These are phyloP conservation scores for Carpinus fangiana DNA, from an alignment of 306 rosid genomes.

Conservation along the genomic window DNA sequence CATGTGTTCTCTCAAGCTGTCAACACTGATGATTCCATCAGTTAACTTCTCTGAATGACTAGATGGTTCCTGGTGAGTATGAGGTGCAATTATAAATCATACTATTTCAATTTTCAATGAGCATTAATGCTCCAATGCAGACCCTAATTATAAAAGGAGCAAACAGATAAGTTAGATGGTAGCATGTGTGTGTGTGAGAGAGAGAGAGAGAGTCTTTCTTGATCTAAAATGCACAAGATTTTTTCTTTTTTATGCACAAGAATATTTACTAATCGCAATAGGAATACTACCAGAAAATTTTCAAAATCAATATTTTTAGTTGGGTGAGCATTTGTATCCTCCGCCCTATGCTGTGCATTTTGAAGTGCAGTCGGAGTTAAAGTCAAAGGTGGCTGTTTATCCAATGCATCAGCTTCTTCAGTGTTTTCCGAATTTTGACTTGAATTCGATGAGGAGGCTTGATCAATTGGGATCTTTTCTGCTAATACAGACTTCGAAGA, in stretches of 20 bases:
- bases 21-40: constrained; percentile 16
- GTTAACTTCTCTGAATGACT: not conserved
- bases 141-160: not conserved
- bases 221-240: not conserved
- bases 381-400: constrained; percentile 19
- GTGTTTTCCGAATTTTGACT: constrained; percentile 28
- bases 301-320: constrained; percentile 21
- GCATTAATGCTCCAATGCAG: not conserved
- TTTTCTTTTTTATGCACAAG: not conserved
- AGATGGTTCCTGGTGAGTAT: constrained; percentile 31
- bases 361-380: not conserved
- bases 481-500: constrained; percentile 41
- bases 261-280: not conserved
- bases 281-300: constrained; percentile 39
- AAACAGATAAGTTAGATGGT: not conserved
- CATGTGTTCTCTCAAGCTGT: not conserved
- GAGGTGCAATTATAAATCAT: constrained; percentile 6
- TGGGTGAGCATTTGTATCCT: constrained; percentile 21
- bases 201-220: not conserved
- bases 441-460: constrained; percentile 24
- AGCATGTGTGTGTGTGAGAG: too few relatives aligned
- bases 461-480: constrained; percentile 15
- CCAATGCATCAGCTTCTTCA: constrained; percentile 20
- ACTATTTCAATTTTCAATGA: not conserved
- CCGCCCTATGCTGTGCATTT: constrained; percentile 17